Base-by-base conservation (phyloP, 2,329 filamentous ascomycete species). In the Fusarium phyllophilum region DNA sequence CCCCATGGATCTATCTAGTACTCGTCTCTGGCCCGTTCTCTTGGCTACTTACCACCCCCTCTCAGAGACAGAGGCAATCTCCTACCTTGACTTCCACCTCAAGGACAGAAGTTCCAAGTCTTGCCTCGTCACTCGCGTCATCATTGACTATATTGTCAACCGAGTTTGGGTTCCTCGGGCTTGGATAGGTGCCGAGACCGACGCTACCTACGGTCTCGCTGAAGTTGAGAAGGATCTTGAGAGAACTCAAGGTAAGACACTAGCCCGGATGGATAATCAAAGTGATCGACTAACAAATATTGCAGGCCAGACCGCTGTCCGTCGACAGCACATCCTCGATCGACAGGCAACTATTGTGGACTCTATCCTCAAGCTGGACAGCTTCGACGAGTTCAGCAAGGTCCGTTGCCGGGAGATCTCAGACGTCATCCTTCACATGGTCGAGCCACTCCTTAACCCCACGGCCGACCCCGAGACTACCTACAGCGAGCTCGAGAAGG, bases 131-230 rank as follows among this genome's bases (percentile, higher is more conserved):
- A 84, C 84, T 6, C 81, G 84, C 12, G 79, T 85, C 67, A 79
- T 84, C 26, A 80, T 85, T 36, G 83, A 85, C 74, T 84, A 82
- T 62, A 79, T 85, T 45, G 83, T 85, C 61, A 83, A 83, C 66
- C 79, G 82, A 7, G 81, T 85, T 44, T 84, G 84, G 82, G 80
- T 81, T 5, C 79, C 82, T 10, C 78, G 79, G 38, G 83, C 83
- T 11, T 85, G 84, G 84, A 78, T 78, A 58, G 82, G 82, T 26
- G 81, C 81, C 10, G 82, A 84, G 61, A 70, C 68, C 22, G 79
- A 83, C 41, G 77, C 79, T n/a, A 81, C 80, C 12, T 78, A 78
- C 26, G 78, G 79, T 8, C 78, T 85, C 14, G 70, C 79, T 33
- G 80, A 84, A 29, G 75, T 85, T 29, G 79, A 83, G 66, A 79